Evolutionary conservation across 805 yeast species (phyloP).

Genomic region (Metschnikowia anglica): DNA sequence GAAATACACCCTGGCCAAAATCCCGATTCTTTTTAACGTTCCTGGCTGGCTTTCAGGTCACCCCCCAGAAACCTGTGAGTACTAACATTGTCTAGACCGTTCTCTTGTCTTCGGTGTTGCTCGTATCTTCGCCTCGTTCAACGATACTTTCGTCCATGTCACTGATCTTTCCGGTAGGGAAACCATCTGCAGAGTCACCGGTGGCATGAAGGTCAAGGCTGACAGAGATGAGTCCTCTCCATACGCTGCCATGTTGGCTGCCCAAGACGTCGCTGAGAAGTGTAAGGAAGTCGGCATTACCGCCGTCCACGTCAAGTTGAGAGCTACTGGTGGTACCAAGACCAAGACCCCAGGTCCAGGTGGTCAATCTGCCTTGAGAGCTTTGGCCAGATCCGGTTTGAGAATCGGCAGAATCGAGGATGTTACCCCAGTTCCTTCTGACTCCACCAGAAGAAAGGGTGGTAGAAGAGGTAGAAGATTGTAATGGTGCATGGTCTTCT

Average conservation of each 20-base stretch:
- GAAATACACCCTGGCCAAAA: too few relatives aligned
- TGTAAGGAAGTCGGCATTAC: conserved; percentile 99
- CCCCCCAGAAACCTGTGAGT: too few relatives aligned
- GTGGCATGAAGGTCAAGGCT: conserved; percentile 99
- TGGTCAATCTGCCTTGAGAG: conserved; percentile 99
- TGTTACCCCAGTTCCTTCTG: conserved; percentile 99
- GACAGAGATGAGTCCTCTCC: conserved; percentile 99
- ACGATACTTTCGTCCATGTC: conserved; percentile 99
- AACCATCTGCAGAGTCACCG: conserved; percentile 99
- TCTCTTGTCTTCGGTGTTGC: conserved; percentile 99
- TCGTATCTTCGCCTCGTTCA: conserved; percentile 99
- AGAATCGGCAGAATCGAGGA: conserved; percentile 99
- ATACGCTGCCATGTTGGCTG: conserved; percentile 99
- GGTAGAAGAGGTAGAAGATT: conserved; percentile 99
- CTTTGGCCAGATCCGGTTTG: conserved; percentile 99
- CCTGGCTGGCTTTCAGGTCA: background rate
- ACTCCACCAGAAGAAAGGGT: conserved; percentile 99
- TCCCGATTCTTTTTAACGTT: background rate
- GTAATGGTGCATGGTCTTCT: conserved; percentile 30
- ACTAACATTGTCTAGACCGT: conserved; percentile 50
- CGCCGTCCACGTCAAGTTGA: conserved; percentile 98
- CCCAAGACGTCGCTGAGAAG: conserved; percentile 98
- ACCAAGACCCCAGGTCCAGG: conserved; percentile 99
- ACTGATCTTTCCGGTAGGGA: conserved; percentile 99
- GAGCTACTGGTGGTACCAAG: conserved; percentile 99